Conservation (phyloP, 352 stramenopile species). For the Pythium chondricola region DNA sequence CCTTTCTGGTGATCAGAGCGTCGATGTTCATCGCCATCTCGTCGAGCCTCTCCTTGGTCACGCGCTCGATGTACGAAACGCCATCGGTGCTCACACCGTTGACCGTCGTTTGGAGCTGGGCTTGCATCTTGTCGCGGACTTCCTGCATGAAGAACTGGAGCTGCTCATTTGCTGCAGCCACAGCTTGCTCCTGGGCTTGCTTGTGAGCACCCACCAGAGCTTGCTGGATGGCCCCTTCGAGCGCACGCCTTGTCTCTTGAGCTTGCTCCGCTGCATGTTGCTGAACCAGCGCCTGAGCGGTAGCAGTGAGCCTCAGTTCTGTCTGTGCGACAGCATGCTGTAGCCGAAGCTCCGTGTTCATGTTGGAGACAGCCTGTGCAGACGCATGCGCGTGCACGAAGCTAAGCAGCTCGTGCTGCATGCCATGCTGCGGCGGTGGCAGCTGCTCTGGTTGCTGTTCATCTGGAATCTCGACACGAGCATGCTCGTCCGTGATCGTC, state of each 20-base stretch:
- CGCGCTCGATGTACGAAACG: not conserved
- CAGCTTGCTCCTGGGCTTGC: not conserved
- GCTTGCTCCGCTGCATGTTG: not conserved
- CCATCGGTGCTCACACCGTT: not conserved
- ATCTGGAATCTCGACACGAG: not conserved
- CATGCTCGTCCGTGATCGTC: no score
- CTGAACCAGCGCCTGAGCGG: not conserved
- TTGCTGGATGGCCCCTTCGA: conserved; percentile 1
- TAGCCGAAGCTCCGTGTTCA: not conserved
- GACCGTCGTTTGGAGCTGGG: not conserved
- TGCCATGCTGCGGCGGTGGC: not conserved
- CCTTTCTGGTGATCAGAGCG: not conserved
- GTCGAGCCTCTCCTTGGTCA: not conserved
- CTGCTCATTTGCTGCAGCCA: not conserved
- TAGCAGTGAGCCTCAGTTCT: not conserved
- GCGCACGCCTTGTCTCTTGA: not conserved
- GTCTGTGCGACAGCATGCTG: not conserved
- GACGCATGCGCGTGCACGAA: not conserved
- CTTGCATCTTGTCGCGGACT: not conserved
- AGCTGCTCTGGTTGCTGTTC: not conserved
- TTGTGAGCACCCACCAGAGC: not conserved
- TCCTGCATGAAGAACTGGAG: not conserved
- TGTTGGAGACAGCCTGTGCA: not conserved
- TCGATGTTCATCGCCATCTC: not conserved
- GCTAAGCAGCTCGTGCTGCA: conserved; percentile 1